Evolutionary conservation across 2,329 filamentous ascomycete genomes (phyloP).

Genomic region (Hymenoscyphus salicellus): DNA sequence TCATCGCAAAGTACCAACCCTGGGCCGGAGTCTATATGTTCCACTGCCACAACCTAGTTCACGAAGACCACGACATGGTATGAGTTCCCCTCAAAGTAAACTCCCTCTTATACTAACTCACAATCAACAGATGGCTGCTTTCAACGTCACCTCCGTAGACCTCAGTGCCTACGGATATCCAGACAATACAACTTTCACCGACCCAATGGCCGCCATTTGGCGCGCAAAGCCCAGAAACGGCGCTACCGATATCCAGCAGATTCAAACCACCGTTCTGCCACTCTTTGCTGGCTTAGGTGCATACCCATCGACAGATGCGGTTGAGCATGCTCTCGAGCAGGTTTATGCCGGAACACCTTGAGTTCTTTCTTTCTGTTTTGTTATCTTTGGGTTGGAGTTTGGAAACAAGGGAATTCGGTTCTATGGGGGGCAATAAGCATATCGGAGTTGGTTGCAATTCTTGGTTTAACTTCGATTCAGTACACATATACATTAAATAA

Average conservation of each 20-base stretch:
- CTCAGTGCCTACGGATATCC: slow-evolving; percentile 24
- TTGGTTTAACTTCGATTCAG: neutral
- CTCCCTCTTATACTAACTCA: neutral
- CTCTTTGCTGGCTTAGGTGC: slow-evolving; percentile 24
- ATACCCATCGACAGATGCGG: slow-evolving; percentile 17
- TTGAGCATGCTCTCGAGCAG: slow-evolving; percentile 13
- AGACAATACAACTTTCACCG: slow-evolving; percentile 22
- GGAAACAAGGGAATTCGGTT: neutral
- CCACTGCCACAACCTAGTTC: slow-evolving; percentile 37
- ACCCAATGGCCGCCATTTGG: slow-evolving; percentile 28
- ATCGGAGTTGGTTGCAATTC: neutral
- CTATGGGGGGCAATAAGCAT: neutral
- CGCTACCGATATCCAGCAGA: slow-evolving; percentile 13
- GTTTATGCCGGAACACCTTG: slow-evolving; percentile 1
- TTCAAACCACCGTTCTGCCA: slow-evolving; percentile 12
- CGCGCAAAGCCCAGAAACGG: slow-evolving; percentile 22
- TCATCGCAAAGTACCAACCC: slow-evolving; percentile 50
- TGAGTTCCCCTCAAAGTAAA: no score
- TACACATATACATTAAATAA: neutral
- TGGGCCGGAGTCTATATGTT: slow-evolving; percentile 53
- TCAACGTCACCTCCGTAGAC: slow-evolving; percentile 26
- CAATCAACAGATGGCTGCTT: slow-evolving; percentile 16
- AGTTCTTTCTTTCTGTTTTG: neutral
- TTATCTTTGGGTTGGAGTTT: neutral
- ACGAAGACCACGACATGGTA: slow-evolving; percentile 36